Evolutionary conservation across 108 stramenopile species (phyloP).

Genomic region (Halocafeteria seosinensis): DNA sequence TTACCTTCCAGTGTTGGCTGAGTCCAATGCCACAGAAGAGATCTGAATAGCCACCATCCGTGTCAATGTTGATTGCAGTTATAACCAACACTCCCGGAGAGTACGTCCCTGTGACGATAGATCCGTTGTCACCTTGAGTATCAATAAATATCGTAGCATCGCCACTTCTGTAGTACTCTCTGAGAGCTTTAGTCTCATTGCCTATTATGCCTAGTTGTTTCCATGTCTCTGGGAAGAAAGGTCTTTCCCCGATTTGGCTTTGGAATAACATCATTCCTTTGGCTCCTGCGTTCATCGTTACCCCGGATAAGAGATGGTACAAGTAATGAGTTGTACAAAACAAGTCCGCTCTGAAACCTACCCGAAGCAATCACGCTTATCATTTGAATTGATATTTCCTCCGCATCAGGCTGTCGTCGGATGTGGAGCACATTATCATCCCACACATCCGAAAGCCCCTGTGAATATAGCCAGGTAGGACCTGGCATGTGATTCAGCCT

Average conservation of each 20-base stretch:
- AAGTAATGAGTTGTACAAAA: too few relatives aligned
- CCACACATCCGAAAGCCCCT: background rate
- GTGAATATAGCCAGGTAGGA: slow-evolving; percentile 5
- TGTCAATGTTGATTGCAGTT: background rate
- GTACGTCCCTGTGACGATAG: background rate
- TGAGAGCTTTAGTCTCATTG: background rate
- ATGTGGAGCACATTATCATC: background rate
- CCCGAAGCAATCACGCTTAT: background rate
- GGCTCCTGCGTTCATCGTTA: slow-evolving; percentile 1
- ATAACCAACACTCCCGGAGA: background rate
- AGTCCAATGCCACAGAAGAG: background rate
- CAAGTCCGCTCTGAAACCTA: too few relatives aligned
- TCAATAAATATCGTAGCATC: background rate
- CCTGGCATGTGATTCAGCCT: background rate
- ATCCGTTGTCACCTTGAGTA: background rate
- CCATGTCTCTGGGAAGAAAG: background rate
- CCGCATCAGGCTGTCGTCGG: background rate
- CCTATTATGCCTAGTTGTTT: background rate
- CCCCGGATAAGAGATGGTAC: too few relatives aligned
- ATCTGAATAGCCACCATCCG: background rate
- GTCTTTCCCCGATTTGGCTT: background rate
- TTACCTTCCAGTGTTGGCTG: background rate
- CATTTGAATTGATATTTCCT: background rate
- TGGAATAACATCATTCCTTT: slow-evolving; percentile 8
- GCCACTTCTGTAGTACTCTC: background rate